Evolutionary conservation across 2,329 filamentous ascomycete species (phyloP).

Genomic region (Exserohilum turcica): DNA sequence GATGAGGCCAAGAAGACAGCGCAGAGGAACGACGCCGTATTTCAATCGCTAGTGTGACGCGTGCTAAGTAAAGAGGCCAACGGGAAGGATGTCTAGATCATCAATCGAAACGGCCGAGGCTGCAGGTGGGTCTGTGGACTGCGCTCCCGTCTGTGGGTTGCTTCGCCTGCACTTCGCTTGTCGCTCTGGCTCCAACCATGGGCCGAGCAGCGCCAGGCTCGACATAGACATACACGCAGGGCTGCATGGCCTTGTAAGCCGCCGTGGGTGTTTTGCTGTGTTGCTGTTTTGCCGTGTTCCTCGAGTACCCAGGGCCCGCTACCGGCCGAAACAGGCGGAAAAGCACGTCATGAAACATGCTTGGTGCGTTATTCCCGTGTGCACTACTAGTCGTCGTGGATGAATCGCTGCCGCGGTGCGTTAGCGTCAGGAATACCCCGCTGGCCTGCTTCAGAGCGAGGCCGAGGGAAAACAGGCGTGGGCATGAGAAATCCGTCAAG

Average conservation of each 20-base stretch:
- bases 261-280: no score
- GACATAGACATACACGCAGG: neutral
- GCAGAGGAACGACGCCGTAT: neutral
- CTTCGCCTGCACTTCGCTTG: neutral
- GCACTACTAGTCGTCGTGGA: constrained; percentile 1
- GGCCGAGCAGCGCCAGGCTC: no score
- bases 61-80: neutral
- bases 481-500: neutral
- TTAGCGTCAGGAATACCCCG: neutral
- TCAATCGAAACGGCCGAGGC: neutral
- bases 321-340: no score
- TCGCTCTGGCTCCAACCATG: neutral
- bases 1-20: neutral
- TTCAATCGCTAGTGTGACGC: neutral
- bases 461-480: neutral
- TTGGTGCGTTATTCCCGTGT: constrained; percentile 7
- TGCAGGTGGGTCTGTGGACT: neutral
- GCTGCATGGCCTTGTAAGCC: no score
- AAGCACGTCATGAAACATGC: constrained; percentile 17
- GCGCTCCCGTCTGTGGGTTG: neutral
- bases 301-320: no score
- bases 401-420: neutral
- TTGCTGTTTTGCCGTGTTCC: no score
- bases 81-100: neutral
- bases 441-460: neutral